Evolutionary conservation across 768 basidiomycete genomes (phyloP).

Genomic region (Suillus paluster): DNA sequence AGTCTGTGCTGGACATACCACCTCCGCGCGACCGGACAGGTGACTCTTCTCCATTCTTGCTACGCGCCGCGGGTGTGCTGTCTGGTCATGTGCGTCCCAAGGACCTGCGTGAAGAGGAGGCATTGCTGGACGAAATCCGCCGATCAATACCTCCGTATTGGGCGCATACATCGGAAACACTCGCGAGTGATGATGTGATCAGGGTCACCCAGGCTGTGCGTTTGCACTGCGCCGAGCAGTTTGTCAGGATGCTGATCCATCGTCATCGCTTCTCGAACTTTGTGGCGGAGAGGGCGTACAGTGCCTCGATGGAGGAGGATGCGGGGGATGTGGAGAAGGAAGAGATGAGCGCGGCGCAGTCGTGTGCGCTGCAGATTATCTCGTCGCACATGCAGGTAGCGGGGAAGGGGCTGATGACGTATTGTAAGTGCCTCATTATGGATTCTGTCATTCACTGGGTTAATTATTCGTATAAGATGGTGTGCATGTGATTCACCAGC

Average conservation of each 20-base stretch:
- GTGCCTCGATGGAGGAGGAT: conserved; percentile 50
- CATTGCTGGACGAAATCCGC: conserved; percentile 79
- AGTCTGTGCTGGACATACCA: conserved; percentile 84
- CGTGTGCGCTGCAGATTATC: conserved; percentile 81
- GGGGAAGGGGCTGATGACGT: conserved; percentile 90
- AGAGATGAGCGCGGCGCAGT: conserved; percentile 76
- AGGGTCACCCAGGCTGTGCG: conserved; percentile 88
- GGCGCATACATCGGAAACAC: conserved; percentile 79
- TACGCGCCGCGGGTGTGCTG: conserved; percentile 70
- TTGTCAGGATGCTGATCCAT: conserved; percentile 85
- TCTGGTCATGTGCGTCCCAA: conserved; percentile 63
- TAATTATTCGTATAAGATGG: conserved; percentile 60
- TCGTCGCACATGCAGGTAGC: conserved; percentile 84
- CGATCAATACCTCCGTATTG: conserved; percentile 74
- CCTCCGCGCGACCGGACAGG: conserved; percentile 60
- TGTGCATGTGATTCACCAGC: conserved; percentile 93
- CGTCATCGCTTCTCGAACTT: conserved; percentile 83
- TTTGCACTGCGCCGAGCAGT: conserved; percentile 86
- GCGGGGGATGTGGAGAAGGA: conserved; percentile 74
- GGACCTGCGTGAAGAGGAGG: conserved; percentile 80
- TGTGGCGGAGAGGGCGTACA: conserved; percentile 67
- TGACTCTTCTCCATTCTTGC: conserved; percentile 78
- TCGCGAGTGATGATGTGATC: conserved; percentile 85
- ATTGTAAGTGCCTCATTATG: conserved; percentile 62
- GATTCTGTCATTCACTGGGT: conserved; percentile 12